Evolutionary conservation across 768 basidiomycete genomes (phyloP).

Genomic region (Russula earlei): DNA sequence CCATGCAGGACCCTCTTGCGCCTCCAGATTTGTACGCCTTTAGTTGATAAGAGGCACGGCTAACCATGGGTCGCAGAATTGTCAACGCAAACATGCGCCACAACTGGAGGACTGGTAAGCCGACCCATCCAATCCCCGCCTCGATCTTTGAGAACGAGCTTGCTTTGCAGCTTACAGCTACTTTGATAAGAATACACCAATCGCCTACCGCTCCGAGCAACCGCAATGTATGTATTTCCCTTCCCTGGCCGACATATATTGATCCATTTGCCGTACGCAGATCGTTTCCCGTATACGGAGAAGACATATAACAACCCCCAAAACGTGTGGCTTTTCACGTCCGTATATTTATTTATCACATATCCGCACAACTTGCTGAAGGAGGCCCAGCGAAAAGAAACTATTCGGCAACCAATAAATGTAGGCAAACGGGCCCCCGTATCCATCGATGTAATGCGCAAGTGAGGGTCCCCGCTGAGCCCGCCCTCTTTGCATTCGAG

Average conservation of each 20-base stretch:
- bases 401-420: too few relatives aligned
- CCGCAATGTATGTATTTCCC: background rate
- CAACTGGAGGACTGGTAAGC: background rate
- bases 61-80: background rate
- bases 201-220: background rate
- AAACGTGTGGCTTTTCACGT: slow-evolving; percentile 14
- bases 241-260: too few relatives aligned
- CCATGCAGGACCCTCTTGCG: background rate
- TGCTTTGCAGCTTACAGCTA: background rate
- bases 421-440: too few relatives aligned
- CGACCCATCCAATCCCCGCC: too few relatives aligned
- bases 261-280: background rate
- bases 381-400: background rate
- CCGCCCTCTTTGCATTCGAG: too few relatives aligned
- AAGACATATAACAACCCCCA: slow-evolving; percentile 18
- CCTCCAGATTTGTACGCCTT: background rate
- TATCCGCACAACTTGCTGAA: background rate
- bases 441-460: too few relatives aligned
- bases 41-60: background rate
- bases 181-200: background rate
- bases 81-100: background rate
- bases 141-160: background rate
- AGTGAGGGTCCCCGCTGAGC: too few relatives aligned
- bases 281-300: slow-evolving; percentile 11
- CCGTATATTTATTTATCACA: background rate